Base-by-base conservation (phyloP, 2,329 filamentous ascomycete genomes). In the Mycosphaerella sp. region DNA sequence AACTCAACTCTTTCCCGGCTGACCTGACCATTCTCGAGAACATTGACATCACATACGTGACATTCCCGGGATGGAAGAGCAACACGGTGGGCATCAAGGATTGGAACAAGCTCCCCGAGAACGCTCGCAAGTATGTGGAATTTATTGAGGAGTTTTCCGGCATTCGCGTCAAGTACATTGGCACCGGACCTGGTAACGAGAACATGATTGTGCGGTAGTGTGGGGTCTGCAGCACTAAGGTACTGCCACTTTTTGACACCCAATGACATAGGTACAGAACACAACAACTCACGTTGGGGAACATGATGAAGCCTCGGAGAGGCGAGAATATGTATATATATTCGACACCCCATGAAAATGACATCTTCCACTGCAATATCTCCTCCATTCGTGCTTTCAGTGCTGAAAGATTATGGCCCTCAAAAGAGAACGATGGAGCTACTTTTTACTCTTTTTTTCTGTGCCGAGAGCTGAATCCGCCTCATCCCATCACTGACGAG, bases 21-120 rank as follows among this genome's bases (percentile, higher is more conserved):
- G 79, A 85, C 62, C 74, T 81, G 13, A 70, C 74, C 37, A 66
- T 77, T 32, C 73, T 88, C 13, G 77, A 78, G 25, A 72, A 74
- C 46, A 75, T 80, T 49, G 78, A 85, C 62, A 80, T 86, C 14
- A 75, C 80, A 34, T 89, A 89, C 70, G 75, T 81, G 61, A 84
- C 82, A 47, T 68, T 89, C 52, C 75, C 79, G 14, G 86, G 86
- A 42, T 89, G 85, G 86, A 76, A 85, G 63, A 75, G 73, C 63
- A 72, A 78, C 32, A 89, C 81, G 0, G 81, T 80, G 6, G 75
- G 77, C 42, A 72, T 75, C 46, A 81, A 76, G 66, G 76, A 71
- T 54, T 89, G 75, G 63, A 75, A 79, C 39, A 80, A 84, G 28
- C 71, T 89, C 37, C 85, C 85, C 6, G 70, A 73, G 62, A 74